Conservation (phyloP, 352 stramenopile genomes). For the Thraustotheca clavata region DNA sequence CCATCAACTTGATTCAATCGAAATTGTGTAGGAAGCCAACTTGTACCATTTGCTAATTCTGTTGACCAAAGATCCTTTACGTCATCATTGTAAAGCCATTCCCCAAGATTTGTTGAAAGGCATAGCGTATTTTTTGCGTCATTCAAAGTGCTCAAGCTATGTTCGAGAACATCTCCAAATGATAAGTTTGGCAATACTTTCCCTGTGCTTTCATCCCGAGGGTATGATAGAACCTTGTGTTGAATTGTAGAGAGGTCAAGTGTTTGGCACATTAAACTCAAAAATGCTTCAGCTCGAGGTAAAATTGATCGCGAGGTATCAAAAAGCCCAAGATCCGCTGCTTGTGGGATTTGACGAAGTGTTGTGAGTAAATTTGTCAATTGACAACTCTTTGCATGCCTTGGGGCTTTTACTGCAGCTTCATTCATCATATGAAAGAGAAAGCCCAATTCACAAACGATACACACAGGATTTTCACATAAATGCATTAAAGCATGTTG, state of each 20-base stretch:
- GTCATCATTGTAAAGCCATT: not conserved
- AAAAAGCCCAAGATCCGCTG: conserved; percentile 8
- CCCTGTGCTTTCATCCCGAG: not conserved
- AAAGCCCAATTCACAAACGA: conserved; percentile 22
- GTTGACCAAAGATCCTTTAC: conserved; percentile 13
- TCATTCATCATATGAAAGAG: conserved; percentile 23
- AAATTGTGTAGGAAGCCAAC: not conserved
- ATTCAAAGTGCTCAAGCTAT: not conserved
- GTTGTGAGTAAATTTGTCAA: conserved; percentile 17
- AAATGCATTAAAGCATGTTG: not conserved
- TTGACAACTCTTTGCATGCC: conserved; percentile 13
- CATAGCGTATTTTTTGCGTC: not conserved
- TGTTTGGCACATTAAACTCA: not conserved
- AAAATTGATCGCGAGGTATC: conserved; percentile 14
- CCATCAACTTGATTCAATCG: not conserved
- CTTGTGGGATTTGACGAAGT: conserved; percentile 8
- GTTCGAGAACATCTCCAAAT: not conserved
- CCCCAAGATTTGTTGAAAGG: not conserved
- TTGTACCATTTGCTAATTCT: not conserved
- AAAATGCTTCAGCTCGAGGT: conserved; percentile 6
- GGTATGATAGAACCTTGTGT: not conserved
- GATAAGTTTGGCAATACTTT: too few species aligned
- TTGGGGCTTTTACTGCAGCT: not conserved
- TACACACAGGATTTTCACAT: not conserved
- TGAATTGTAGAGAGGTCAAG: not conserved